These are phyloP conservation scores for Macrocybe sp. DNA, from an alignment of 1,284 basidiomycete genomes.

Conservation along the genomic window DNA sequence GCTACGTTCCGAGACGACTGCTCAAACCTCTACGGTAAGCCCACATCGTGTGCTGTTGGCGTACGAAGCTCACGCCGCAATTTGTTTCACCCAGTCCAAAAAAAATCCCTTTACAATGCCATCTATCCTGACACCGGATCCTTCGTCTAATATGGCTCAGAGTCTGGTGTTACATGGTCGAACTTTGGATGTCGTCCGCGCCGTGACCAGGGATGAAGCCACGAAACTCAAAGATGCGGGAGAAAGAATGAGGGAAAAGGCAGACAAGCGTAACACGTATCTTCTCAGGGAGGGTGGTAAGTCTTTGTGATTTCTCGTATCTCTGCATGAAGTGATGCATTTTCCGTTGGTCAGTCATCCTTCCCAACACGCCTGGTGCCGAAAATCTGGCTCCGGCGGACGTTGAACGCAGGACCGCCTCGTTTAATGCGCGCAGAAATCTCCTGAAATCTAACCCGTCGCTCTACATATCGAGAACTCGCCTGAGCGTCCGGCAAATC, in stretches of 20 bases:
- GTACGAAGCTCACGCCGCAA: no score
- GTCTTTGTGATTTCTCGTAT: constrained; percentile 19
- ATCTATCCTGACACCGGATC: constrained; percentile 92
- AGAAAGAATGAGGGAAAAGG: constrained; percentile 81
- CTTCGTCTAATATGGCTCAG: constrained; percentile 81
- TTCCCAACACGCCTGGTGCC: constrained; percentile 81
- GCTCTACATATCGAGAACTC: constrained; percentile 91
- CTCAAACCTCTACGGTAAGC: constrained; percentile 15
- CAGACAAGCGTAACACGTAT: constrained; percentile 95
- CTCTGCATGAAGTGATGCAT: neutral
- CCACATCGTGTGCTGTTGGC: constrained; percentile 22
- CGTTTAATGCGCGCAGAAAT: constrained; percentile 77
- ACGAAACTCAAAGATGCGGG: constrained; percentile 82
- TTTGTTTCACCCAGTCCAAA: constrained; percentile 33
- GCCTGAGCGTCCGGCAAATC: constrained; percentile 90
- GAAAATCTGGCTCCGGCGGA: constrained; percentile 65
- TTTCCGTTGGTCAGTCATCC: constrained; percentile 56
- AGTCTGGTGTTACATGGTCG: constrained; percentile 89
- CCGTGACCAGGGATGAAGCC: constrained; percentile 89
- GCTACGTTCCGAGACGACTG: constrained; percentile 61
- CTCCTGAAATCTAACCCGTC: constrained; percentile 89
- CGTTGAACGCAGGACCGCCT: constrained; percentile 76
- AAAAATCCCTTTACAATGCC: constrained; percentile 85
- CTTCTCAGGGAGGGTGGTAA: constrained; percentile 92
- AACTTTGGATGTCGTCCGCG: constrained; percentile 86